These are phyloP conservation scores for Durio zibethinus DNA, from an alignment of 345 rosid species.

Conservation along the genomic window DNA sequence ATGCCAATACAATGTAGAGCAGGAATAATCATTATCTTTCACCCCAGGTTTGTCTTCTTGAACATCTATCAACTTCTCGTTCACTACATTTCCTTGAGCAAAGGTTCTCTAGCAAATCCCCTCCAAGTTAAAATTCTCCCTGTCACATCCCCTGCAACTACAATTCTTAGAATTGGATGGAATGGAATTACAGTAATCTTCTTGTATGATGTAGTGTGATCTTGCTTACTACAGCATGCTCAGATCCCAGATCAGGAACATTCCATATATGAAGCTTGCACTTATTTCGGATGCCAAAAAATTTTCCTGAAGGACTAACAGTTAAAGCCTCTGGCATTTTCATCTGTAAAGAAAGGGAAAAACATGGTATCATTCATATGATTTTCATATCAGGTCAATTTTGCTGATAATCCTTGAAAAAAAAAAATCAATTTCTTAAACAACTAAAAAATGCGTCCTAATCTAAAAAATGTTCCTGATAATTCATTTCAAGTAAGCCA, in stretches of 20 bases:
- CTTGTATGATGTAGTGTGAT: slow-evolving; percentile 77
- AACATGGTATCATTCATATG: neutral
- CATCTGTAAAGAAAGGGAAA: slow-evolving; percentile 46
- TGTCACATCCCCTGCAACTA: slow-evolving; percentile 87
- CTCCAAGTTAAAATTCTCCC: slow-evolving; percentile 96
- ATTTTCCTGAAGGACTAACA: slow-evolving; percentile 56
- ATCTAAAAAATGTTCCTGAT: slow-evolving; percentile 39
- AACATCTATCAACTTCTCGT: slow-evolving; percentile 24
- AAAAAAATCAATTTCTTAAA: neutral
- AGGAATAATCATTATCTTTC: slow-evolving; percentile 80
- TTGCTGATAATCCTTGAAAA: neutral
- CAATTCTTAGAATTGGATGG: slow-evolving; percentile 72
- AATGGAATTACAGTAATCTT: slow-evolving; percentile 61
- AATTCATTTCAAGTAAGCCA: neutral
- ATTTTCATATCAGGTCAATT: neutral
- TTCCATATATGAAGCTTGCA: slow-evolving; percentile 67
- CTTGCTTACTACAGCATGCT: slow-evolving; percentile 41
- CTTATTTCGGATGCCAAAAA: slow-evolving; percentile 57
- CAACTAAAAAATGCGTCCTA: neutral
- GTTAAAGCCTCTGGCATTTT: slow-evolving; percentile 54
- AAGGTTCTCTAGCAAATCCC: slow-evolving; percentile 61
- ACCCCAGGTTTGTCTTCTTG: slow-evolving; percentile 86
- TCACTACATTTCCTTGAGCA: slow-evolving; percentile 26
- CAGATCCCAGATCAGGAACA: slow-evolving; percentile 53
- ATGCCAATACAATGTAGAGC: slow-evolving; percentile 94